Conservation (phyloP, 2,329 filamentous ascomycete genomes). For the Microcyclospora pomicola region DNA sequence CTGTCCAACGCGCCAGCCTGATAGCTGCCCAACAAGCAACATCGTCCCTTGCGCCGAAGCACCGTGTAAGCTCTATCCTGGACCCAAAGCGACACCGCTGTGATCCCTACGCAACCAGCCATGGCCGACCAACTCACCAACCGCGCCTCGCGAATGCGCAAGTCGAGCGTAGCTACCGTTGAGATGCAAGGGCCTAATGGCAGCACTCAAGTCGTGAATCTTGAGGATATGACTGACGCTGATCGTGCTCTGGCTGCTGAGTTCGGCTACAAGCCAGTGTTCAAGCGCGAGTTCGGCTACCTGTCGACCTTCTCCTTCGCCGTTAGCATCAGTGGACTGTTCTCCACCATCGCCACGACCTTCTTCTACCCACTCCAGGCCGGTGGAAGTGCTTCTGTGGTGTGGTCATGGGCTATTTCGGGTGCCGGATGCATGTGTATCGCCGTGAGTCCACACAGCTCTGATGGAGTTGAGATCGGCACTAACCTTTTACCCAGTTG, state of each 20-base stretch:
- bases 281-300: slow-evolving; percentile 46
- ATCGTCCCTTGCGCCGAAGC: no score
- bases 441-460: slow-evolving; percentile 14
- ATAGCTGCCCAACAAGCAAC: no score
- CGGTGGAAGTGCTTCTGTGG: slow-evolving; percentile 39
- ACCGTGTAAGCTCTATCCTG: no score
- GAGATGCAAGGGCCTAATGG: slow-evolving; percentile 5
- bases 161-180: no score
- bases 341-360: slow-evolving; percentile 43
- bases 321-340: slow-evolving; percentile 40
- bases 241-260: slow-evolving; percentile 16
- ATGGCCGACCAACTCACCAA: no score
- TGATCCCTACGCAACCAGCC: no score
- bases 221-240: slow-evolving; percentile 14
- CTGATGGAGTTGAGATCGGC: neutral
- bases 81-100: no score
- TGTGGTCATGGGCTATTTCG: slow-evolving; percentile 47
- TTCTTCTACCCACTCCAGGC: slow-evolving; percentile 40
- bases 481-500: slow-evolving; percentile 7
- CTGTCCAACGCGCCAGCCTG: no score
- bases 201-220: slow-evolving; percentile 6
- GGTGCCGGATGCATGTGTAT: slow-evolving; percentile 45
- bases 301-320: slow-evolving; percentile 48
- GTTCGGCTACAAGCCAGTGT: slow-evolving; percentile 30
- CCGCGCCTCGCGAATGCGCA: no score